phyloP scores from a whole-genome alignment of 2,329 filamentous ascomycete genomes.

The Phoma sp. region DNA sequence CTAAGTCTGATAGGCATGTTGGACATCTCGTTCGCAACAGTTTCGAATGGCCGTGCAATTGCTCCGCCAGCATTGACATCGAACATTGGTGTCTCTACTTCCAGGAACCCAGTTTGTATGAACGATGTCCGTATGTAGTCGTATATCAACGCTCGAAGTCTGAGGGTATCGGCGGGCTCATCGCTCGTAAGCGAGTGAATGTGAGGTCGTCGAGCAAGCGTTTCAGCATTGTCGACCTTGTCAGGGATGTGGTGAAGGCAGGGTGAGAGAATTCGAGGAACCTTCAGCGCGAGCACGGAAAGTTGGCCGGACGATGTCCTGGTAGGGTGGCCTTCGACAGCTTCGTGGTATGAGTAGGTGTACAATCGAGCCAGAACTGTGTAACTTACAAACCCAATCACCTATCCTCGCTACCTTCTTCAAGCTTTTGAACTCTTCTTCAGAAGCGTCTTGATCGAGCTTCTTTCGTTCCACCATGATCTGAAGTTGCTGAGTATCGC shows the following conservation, averaged over 20 bases:
- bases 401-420: slow-evolving; percentile 76
- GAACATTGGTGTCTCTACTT: slow-evolving; percentile 91
- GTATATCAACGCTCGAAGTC: slow-evolving; percentile 77
- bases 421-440: slow-evolving; percentile 64
- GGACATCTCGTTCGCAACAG: slow-evolving; percentile 76
- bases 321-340: slow-evolving; percentile 73
- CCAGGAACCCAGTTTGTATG: slow-evolving; percentile 74
- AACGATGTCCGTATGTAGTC: slow-evolving; percentile 78
- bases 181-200: slow-evolving; percentile 84
- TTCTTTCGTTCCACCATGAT: slow-evolving; percentile 74
- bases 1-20: slow-evolving; percentile 77
- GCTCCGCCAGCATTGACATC: slow-evolving; percentile 86
- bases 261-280: slow-evolving; percentile 78
- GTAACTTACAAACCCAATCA: slow-evolving; percentile 78
- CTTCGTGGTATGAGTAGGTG: slow-evolving; percentile 42
- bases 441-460: slow-evolving; percentile 49
- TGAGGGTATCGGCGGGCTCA: slow-evolving; percentile 71
- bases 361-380: slow-evolving; percentile 2
- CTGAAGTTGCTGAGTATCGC: slow-evolving; percentile 77
- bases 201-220: slow-evolving; percentile 78
- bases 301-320: slow-evolving; percentile 77
- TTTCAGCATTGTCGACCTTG: slow-evolving; percentile 73
- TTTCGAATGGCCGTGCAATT: slow-evolving; percentile 84
- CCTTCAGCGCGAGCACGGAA: slow-evolving; percentile 70
- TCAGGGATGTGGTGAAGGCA: slow-evolving; percentile 81